Base-by-base conservation (phyloP, 306 rosid species). In the Rosa rugosa region DNA sequence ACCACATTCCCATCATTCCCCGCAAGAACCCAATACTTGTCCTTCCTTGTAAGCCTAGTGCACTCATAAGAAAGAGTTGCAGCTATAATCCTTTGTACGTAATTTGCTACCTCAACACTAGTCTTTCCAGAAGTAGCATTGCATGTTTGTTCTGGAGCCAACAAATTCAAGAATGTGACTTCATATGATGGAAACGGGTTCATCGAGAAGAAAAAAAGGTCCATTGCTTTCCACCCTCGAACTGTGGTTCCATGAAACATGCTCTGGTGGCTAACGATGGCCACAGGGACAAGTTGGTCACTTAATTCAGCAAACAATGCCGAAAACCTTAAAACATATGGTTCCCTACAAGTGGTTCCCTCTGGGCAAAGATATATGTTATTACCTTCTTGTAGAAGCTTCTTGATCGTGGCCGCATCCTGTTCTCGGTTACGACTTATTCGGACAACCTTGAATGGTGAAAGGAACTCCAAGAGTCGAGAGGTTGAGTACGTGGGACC, bases 171-270 rank as follows among this genome's bases (percentile, higher is more conserved):
- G 72, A 91, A 91, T 0, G 88, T 94, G 0, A 94, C 93, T 72
- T 94, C 97, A 44, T 94, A 94, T 1, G 86, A 72, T 7, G 97
- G 96, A 40, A 86, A 86, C 4, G 98, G 98, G 84, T 91, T 90
- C 97, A 92, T 92, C 85, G 87, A 83, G 85, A 92, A 90, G 86
- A 90, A 90, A 50, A 92, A 92, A 0, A 93, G 93, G 81, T 94
- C 98, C 97, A 92, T 89, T 27, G 93, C 93, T 44, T 94, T 94
- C 94, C 97, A 92, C 13, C 96, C 96, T 18, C 94, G 59, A 0
- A 97, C 94, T 0, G 97, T 94, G 1, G 94, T 92, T 12, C 98
- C 97, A 6, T 94, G 97, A 46, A 94, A 92, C 97, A 94, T 85
- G 79, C 88, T 92, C 96, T 89, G 90, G 18, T 85, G 66, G 54